phyloP scores from a whole-genome alignment of 2,329 filamentous ascomycete species.

The Neodidymelliopsis sp. region DNA sequence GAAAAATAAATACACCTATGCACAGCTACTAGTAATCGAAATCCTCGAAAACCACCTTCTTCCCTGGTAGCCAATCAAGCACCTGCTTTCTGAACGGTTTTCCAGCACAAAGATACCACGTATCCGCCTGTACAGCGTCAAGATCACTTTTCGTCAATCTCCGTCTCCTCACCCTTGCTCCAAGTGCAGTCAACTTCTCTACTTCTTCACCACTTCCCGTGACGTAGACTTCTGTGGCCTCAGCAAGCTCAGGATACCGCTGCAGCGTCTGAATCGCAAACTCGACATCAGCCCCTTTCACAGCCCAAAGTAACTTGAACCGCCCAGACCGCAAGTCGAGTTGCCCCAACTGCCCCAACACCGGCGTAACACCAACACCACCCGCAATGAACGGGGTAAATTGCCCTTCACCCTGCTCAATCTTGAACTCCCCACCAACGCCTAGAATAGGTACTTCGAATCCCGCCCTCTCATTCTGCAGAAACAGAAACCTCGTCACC shows the following conservation, averaged over 20 bases:
- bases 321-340: conserved; percentile 8
- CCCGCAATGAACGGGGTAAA: conserved; percentile 72
- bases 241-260: conserved; percentile 60
- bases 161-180: conserved; percentile 51
- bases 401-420: conserved; percentile 43
- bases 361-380: conserved; percentile 83
- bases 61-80: conserved; percentile 57
- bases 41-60: conserved; percentile 59
- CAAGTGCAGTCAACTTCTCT: conserved; percentile 40
- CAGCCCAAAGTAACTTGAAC: conserved; percentile 72
- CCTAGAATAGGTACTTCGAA: conserved; percentile 74
- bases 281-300: conserved; percentile 67
- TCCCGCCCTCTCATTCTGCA: conserved; percentile 58
- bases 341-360: conserved; percentile 70
- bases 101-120: conserved; percentile 69
- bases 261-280: conserved; percentile 68
- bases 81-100: conserved; percentile 58
- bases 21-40: conserved; percentile 56
- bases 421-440: conserved; percentile 71
- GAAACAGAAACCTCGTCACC: conserved; percentile 71
- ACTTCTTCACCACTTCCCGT: conserved; percentile 57
- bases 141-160: conserved; percentile 58
- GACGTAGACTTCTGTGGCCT: conserved; percentile 67
- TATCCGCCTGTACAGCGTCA: conserved; percentile 44
- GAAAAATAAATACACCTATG: too few species aligned